Conservation (phyloP, 495 filamentous ascomycete species). For the Lophiostoma macrostomum region DNA sequence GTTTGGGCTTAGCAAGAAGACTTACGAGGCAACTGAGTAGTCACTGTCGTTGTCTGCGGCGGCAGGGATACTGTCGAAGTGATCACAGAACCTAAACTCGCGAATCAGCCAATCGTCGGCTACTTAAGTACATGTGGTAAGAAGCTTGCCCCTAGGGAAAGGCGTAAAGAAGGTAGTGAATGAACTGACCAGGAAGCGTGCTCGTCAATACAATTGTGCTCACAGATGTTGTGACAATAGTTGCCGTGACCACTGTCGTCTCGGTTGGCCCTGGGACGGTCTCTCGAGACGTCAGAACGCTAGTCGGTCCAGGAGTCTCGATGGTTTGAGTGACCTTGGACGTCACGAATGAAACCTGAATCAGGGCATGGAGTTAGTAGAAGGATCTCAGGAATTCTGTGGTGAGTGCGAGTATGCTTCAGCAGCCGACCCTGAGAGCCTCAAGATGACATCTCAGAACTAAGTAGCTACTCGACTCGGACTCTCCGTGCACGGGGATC, state of each 20-base stretch:
- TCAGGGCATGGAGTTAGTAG: neutral
- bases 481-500: too few relatives aligned
- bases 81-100: too few relatives aligned
- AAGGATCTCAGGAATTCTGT: neutral
- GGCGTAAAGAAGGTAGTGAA: neutral
- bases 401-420: neutral
- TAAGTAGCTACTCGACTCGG: neutral
- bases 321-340: neutral
- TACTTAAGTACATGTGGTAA: too few relatives aligned
- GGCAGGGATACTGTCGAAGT: neutral
- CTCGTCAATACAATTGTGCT: slow-evolving; percentile 1
- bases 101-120: too few relatives aligned
- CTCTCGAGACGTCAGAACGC: slow-evolving; percentile 5
- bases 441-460: neutral
- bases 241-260: slow-evolving; percentile 7
- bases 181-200: neutral
- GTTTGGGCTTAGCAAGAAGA: too few relatives aligned
- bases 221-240: slow-evolving; percentile 1
- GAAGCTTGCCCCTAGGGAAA: too few relatives aligned
- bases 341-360: too few relatives aligned
- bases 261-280: slow-evolving; percentile 1
- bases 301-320: slow-evolving; percentile 15
- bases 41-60: neutral
- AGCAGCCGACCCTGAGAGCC: neutral
- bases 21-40: too few relatives aligned